Evolutionary conservation across 176 grass and related monocot species (phyloP).

Genomic region (Microstegium vimineum): DNA sequence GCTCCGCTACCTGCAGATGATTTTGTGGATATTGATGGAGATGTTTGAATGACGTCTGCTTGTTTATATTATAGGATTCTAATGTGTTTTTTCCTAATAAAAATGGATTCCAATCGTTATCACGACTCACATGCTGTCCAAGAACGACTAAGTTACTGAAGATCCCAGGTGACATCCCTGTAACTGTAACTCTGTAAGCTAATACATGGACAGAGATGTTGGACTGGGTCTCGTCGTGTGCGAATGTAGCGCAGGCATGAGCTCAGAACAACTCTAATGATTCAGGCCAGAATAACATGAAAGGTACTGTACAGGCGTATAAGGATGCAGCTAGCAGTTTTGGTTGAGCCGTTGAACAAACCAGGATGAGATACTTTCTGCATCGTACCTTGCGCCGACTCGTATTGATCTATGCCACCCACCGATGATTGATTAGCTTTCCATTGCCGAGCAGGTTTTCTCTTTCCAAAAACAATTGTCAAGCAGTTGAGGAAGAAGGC

Average conservation of each 20-base stretch:
- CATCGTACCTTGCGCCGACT: not conserved
- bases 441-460: not conserved
- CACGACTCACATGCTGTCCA: not conserved
- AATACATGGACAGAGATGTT: too few relatives aligned
- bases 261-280: too few relatives aligned
- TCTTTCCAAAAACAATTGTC: not conserved
- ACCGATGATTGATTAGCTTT: conserved; percentile 23
- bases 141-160: too few relatives aligned
- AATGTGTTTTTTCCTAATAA: too few relatives aligned
- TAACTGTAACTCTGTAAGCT: too few relatives aligned
- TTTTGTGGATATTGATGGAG: not conserved
- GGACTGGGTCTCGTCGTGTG: too few relatives aligned
- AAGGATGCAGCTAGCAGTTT: conserved; percentile 19
- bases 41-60: not conserved
- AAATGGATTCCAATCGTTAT: not conserved
- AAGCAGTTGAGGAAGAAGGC: conserved; percentile 2
- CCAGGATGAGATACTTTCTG: conserved; percentile 1
- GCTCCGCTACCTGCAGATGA: not conserved
- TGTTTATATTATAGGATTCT: too few relatives aligned
- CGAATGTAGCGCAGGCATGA: too few relatives aligned
- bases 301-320: not conserved
- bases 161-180: too few relatives aligned
- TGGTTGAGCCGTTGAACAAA: conserved; percentile 38
- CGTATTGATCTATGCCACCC: not conserved
- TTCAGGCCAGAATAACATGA: not conserved